Base-by-base conservation (phyloP, 2,329 filamentous ascomycete species). In the Pseudogymnoascus sp. region DNA sequence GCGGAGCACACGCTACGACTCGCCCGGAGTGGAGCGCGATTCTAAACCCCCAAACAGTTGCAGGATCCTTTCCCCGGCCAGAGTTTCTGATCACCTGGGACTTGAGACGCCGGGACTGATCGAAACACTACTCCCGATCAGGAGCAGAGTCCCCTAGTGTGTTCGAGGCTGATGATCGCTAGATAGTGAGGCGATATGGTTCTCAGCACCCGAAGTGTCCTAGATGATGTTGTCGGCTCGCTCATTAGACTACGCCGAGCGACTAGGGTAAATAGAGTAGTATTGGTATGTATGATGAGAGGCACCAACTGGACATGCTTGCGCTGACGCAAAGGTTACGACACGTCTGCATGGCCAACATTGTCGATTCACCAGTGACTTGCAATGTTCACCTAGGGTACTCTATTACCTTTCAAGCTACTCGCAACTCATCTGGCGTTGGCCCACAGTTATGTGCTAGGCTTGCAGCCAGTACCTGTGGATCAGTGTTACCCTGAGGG, bases 401-500 rank as follows among this genome's bases (percentile, higher is more conserved):
- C n/a, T 33, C 33, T 55, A 19, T 55, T 55, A 33, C 49, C 49
- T 55, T 33, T 55, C 25, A 55, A 55, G 49, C 49, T 55, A 55
- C 28, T 30, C 7, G 28, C 49, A 55, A 55, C 49, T 55, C 28
- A 33, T 22, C 9, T 55, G 28, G 49, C 16, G 28, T 55, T 55
- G 49, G 5, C 14, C n/a, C 7, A 7, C 11, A 19, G 49, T 19
- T 33, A 14, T 19, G 25, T 33, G 49, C 28, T 55, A 19, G 30
- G 45, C 45, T 8, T 52, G 45, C n/a, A 30, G 9, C 28, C 49
- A 33, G 49, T 33, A 33, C 25, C 49, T 55, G 49, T 55, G 49
- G 49, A 55, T 55, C 49, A 55, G 49, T 55, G 41, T 11, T 55
- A 55, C 49, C 49, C 9, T 55, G 49, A 55, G 45, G 25, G 49